Evolutionary conservation across 805 yeast genomes (phyloP), one percentile per base, ranked within the genome.

Genomic region (Lachancea quebecensis): DNA sequence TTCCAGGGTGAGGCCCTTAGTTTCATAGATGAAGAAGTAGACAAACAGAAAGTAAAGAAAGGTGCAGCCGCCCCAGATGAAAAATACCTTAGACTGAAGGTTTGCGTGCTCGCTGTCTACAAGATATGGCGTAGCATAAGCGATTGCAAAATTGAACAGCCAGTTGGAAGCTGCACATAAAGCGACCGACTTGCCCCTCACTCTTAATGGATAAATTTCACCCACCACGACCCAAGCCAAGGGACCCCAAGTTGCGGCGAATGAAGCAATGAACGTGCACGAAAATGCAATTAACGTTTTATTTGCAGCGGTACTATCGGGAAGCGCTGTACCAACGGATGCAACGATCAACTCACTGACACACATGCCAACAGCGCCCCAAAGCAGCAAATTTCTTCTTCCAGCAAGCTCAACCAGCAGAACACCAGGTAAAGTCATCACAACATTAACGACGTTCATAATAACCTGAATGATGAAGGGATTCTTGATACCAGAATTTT

Each of bases 171-270:
- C 83, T 47, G 76, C 73, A 25, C 85, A 78, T 70, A 82, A 69
- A 46, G 79, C 74, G 65, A 69, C 68, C 53, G 75, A 79, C 66
- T 76, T 57, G 63, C 79, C 65, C 65, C 81, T 78, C 60, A 82
- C 77, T 72, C 88, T 76, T 57, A 82, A 71, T 64, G 90, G 89
- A 66, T 77, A 82, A 34, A 81, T 73, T 67, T 82, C 89, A 35
- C 87, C 77, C 28, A 79, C 74, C 54, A 82, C 79, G 45, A 79
- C 80, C 66, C 72, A 82, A 39, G 77, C 79, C 56, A 78, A 74
- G 58, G 87, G 85, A 51, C 86, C 89, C 89, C 89, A 82, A 15
- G 87, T 78, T 37, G 82, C 75, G 29, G 89, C 88, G 57, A 82
- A 82, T 71, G 73, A 80, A 73, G 81, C 81, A 50, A 82, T 79